phyloP scores from a whole-genome alignment of 2,329 filamentous ascomycete genomes.

The Penicillium sp. region DNA sequence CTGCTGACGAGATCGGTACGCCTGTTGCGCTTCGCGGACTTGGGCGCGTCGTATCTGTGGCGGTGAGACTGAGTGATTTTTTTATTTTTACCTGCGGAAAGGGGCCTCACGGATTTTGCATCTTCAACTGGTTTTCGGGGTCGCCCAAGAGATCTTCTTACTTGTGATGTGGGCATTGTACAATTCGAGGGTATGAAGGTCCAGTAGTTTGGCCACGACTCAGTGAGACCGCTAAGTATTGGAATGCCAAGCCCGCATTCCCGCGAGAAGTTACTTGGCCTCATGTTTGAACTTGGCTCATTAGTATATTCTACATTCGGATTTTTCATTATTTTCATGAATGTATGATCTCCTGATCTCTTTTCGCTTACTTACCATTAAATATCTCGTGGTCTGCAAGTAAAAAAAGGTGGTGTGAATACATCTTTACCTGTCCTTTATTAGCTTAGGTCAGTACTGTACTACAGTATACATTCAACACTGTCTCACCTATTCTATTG shows the following conservation, averaged over 20 bases:
- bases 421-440: not conserved
- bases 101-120: not conserved
- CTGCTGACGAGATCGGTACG: constrained; percentile 13
- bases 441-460: not conserved
- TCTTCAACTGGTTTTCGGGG: constrained; percentile 1
- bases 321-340: not conserved
- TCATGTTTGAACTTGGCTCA: not conserved
- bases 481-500: not conserved
- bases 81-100: not conserved
- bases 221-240: not conserved
- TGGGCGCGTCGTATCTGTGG: constrained; percentile 6
- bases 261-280: not conserved
- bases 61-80: not conserved
- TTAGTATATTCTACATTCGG: not conserved
- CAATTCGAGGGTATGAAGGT: not conserved
- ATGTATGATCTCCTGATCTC: not conserved
- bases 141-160: not conserved
- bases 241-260: not conserved
- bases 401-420: not conserved
- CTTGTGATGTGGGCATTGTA: not conserved
- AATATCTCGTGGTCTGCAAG: too few relatives aligned
- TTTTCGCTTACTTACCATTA: not conserved
- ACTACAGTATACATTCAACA: not conserved
- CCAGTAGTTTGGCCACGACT: not conserved
- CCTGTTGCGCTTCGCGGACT: constrained; percentile 12